phyloP scores from a whole-genome alignment of 192 early-diverging fungal genomes.

The Chytriomyces hyalinus region DNA sequence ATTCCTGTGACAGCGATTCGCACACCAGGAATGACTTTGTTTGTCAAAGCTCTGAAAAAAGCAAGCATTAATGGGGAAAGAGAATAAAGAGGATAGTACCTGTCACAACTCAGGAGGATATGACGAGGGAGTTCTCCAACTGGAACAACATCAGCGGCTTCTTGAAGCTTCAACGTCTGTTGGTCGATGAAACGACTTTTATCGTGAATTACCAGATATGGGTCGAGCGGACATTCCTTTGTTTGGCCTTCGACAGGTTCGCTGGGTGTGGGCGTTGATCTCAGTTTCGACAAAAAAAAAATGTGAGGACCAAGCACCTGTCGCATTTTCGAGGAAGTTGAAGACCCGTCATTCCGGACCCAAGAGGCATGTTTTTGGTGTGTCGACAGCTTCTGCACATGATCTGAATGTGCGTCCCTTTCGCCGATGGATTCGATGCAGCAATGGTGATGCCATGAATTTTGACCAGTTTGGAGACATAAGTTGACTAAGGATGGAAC shows the following conservation, averaged over 20 bases:
- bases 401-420: slow-evolving; percentile 87
- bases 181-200: slow-evolving; percentile 96
- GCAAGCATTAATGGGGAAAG: background rate
- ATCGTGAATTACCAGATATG: slow-evolving; percentile 93
- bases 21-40: slow-evolving; percentile 91
- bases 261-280: slow-evolving; percentile 20
- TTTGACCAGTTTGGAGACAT: slow-evolving; percentile 91
- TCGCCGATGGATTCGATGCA: slow-evolving; percentile 83
- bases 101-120: slow-evolving; percentile 87
- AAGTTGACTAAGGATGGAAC: slow-evolving; percentile 59
- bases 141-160: slow-evolving; percentile 95
- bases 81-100: slow-evolving; percentile 44
- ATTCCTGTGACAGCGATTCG: slow-evolving; percentile 93
- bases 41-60: slow-evolving; percentile 70
- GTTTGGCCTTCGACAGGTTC: slow-evolving; percentile 44
- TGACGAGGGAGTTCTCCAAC: slow-evolving; percentile 98
- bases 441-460: slow-evolving; percentile 96
- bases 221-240: slow-evolving; percentile 80
- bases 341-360: slow-evolving; percentile 83
- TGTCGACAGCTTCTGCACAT: slow-evolving; percentile 88
- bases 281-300: slow-evolving; percentile 26
- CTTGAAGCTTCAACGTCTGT: slow-evolving; percentile 96
- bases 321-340: slow-evolving; percentile 90
- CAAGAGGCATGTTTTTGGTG: slow-evolving; percentile 79
- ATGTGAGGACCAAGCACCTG: slow-evolving; percentile 51